These are phyloP conservation scores for Pseudogymnoascus sp. DNA, from an alignment of 2,329 filamentous ascomycete species.

Conservation along the genomic window DNA sequence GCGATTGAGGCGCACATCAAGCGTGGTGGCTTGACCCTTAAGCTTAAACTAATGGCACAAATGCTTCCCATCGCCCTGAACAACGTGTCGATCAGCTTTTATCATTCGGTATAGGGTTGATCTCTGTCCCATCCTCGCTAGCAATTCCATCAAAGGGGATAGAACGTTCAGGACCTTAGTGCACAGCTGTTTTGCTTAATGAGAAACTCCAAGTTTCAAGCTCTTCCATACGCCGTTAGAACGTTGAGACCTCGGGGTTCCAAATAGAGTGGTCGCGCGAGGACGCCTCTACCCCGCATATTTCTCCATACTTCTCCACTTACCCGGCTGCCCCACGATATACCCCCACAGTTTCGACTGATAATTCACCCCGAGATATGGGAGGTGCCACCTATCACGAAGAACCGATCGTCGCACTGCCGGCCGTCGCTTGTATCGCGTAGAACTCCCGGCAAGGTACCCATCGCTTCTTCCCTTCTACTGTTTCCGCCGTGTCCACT, in stretches of 20 bases:
- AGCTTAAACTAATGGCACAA: neutral
- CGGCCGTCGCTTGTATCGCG: neutral
- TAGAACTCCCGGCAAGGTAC: neutral
- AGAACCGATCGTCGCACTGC: neutral
- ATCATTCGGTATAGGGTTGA: neutral
- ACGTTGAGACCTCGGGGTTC: neutral
- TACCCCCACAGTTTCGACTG: neutral
- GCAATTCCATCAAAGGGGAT: neutral
- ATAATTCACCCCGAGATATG: neutral
- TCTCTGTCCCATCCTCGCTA: neutral
- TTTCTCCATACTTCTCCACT: neutral
- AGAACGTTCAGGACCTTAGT: neutral
- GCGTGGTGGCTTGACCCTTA: neutral
- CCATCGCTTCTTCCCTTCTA: neutral
- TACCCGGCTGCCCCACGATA: neutral
- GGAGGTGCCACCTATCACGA: conserved; percentile 1
- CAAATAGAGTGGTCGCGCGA: neutral
- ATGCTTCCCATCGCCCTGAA: neutral
- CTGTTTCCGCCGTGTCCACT: neutral
- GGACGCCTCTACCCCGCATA: neutral
- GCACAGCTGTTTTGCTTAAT: neutral
- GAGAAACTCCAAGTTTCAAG: neutral
- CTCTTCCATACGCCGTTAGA: neutral
- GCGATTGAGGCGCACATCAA: neutral
- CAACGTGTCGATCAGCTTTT: neutral